Base-by-base conservation (phyloP, 2,329 filamentous ascomycete genomes). In the Penicillium sp. region DNA sequence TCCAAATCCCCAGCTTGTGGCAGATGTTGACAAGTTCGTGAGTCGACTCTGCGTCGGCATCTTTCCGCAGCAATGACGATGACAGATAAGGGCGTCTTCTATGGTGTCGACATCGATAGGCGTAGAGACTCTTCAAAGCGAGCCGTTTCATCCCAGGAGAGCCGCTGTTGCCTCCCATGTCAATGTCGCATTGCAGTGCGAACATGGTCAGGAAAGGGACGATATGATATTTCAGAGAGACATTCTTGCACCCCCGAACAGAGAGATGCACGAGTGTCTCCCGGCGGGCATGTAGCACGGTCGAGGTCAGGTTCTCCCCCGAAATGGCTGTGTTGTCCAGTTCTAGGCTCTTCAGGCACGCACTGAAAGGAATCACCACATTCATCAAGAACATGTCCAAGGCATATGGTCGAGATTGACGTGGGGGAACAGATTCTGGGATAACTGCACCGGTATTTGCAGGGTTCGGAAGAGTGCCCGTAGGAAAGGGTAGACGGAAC, bases 151-250 rank as follows among this genome's bases (percentile, higher is more conserved):
- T 68, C 16, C 60, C 52, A 5, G 62, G 57, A 8, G 63, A 64
- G 41, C 56, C 64, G 31, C 61, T 63, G 28, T 65, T 72, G 41
- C 67, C 70, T 48, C 65, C 66, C 68, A 75, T 74, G 64, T 68
- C 73, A 62, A 74, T 68, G 66, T 71, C 70, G 46, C 63, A 69
- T 52, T 70, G 70, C 28, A 75, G 58, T 4, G 71, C 72, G 48
- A 73, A 74, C 70, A 77, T 71, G 37, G 71, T 74, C 41, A 78
- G 72, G 56, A 80, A 82, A 2, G 80, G 80, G 45, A 82, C 78
- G 52, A 83, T 79, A 60, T 83, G 80, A 61, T 83, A 83, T 61
- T 83, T 83, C 56, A 83, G 75, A 11, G 80, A 82, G 31, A 83
- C 80, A 62, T 83, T 82, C 66, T 83, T 82, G 71, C 80, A 83